A percentile compares a stretch with the other conserved stretches of the same genome.
Evolutionary conservation across 108 stramenopile genomes (phyloP).

Genomic region (Stephanodiscus triporus): DNA sequence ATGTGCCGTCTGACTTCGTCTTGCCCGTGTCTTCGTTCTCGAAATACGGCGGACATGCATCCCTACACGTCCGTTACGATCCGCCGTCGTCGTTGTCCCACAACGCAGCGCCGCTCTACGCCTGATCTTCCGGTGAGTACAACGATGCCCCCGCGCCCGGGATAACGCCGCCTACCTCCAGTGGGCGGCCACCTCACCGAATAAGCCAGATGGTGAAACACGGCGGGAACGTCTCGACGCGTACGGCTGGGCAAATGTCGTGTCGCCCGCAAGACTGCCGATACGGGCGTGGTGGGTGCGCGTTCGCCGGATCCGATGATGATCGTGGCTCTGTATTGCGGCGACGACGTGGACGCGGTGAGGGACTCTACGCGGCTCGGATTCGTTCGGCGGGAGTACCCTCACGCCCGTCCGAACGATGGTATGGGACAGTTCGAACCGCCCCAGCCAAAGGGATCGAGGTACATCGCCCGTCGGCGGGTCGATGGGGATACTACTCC

Average conservation of each 20-base stretch:
- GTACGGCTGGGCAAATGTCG: slow-evolving; percentile 82
- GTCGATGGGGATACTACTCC: slow-evolving; percentile 82
- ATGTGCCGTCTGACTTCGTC: slow-evolving; percentile 63
- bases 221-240: slow-evolving; percentile 85
- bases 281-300: slow-evolving; percentile 81
- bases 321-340: slow-evolving; percentile 82
- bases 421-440: slow-evolving; percentile 87
- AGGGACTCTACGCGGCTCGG: slow-evolving; percentile 61
- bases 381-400: slow-evolving; percentile 43
- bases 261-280: slow-evolving; percentile 79
- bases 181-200: slow-evolving; percentile 82
- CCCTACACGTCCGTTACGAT: slow-evolving; percentile 77
- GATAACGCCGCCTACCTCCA: slow-evolving; percentile 81
- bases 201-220: slow-evolving; percentile 82
- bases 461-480: slow-evolving; percentile 78
- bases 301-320: slow-evolving; percentile 79
- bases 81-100: background rate
- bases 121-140: slow-evolving; percentile 50
- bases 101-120: slow-evolving; percentile 54
- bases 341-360: slow-evolving; percentile 52
- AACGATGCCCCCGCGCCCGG: slow-evolving; percentile 63
- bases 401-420: no score
- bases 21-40: slow-evolving; percentile 78
- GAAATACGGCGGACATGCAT: slow-evolving; percentile 83
- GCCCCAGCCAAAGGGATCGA: slow-evolving; percentile 66